These are phyloP conservation scores for Trypanosoma cruzi DNA, from an alignment of 208 protist species.

Conservation along the genomic window DNA sequence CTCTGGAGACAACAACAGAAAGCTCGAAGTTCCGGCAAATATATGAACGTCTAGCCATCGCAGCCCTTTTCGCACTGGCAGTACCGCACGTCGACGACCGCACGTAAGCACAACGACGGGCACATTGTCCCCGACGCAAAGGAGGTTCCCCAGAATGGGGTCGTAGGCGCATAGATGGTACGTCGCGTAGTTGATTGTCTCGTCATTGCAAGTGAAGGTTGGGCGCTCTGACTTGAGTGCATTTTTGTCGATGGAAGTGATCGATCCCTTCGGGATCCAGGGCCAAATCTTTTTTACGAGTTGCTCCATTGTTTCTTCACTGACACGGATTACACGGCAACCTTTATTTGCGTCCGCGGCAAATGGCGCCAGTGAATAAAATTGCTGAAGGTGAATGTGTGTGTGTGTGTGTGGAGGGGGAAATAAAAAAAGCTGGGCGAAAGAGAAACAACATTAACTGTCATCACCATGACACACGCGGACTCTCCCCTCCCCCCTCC, in stretches of 20 bases:
- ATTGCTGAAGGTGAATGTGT: background rate
- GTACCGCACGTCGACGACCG: conserved; percentile 52
- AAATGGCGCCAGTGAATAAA: background rate
- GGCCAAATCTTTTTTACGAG: conserved; percentile 22
- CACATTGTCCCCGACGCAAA: conserved; percentile 77
- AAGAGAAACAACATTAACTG: background rate
- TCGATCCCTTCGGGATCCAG: conserved; percentile 10
- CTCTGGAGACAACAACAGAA: conserved; percentile 77
- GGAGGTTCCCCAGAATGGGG: conserved; percentile 64
- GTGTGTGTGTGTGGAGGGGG: background rate
- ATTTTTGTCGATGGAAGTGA: background rate
- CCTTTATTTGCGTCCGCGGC: background rate
- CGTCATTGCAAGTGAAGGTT: conserved; percentile 13
- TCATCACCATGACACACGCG: no score
- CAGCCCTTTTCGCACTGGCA: conserved; percentile 50
- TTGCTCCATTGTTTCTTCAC: conserved; percentile 7
- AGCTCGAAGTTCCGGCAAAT: conserved; percentile 76
- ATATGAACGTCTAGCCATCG: conserved; percentile 77
- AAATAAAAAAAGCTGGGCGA: background rate
- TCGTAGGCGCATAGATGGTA: conserved; percentile 85
- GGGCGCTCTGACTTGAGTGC: background rate
- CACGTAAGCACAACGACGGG: conserved; percentile 67
- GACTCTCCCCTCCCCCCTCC: no score
- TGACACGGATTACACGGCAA: background rate
- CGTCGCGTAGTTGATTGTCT: conserved; percentile 24